Evolutionary conservation across 176 grass and related monocot genomes (phyloP).

Genomic region (Ananas comosus): DNA sequence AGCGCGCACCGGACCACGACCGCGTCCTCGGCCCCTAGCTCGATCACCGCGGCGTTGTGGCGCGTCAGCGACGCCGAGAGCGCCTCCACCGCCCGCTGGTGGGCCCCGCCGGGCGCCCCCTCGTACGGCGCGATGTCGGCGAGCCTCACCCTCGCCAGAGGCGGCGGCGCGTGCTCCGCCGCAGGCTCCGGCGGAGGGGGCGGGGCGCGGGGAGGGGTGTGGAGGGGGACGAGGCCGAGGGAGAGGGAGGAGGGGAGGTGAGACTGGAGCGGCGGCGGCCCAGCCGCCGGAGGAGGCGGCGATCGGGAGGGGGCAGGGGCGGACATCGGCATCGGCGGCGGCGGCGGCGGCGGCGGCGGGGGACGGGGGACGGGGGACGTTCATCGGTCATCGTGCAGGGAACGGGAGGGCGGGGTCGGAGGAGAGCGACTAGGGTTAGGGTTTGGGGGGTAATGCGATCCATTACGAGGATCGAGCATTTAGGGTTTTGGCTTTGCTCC

Average conservation of each 20-base stretch:
- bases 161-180: background rate
- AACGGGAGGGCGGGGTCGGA: background rate
- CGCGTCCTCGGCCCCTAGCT: conserved; percentile 39
- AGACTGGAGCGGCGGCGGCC: background rate
- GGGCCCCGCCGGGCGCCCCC: conserved; percentile 24
- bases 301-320: conserved; percentile 12
- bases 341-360: too few species aligned
- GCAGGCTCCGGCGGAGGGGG: background rate
- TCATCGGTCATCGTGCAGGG: conserved; percentile 4
- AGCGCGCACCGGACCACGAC: conserved; percentile 56
- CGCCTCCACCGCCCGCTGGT: conserved; percentile 34
- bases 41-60: conserved; percentile 51
- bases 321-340: too few species aligned
- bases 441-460: background rate
- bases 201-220: background rate
- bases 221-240: conserved; percentile 1
- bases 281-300: conserved; percentile 11
- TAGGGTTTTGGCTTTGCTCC: background rate
- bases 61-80: conserved; percentile 47
- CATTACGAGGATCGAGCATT: background rate
- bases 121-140: conserved; percentile 46
- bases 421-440: background rate
- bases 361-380: background rate
- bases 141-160: conserved; percentile 40
- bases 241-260: conserved; percentile 4